These are phyloP conservation scores for Ochetophila trinervis DNA, from an alignment of 306 rosid genomes.

Conservation along the genomic window DNA sequence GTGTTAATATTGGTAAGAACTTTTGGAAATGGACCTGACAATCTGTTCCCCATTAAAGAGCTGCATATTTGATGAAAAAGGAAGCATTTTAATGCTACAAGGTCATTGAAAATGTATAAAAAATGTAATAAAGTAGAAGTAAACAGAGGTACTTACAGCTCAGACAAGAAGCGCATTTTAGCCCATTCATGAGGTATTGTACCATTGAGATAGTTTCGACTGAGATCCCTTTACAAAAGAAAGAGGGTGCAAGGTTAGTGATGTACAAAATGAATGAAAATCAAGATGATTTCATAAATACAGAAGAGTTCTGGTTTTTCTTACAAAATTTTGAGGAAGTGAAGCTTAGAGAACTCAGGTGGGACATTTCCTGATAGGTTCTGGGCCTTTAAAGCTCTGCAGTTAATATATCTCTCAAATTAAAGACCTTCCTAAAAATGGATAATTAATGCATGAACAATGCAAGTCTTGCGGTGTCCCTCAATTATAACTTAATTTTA, in stretches of 20 bases:
- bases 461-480: background rate
- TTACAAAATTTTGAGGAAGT: constrained; percentile 56
- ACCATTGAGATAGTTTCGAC: constrained; percentile 68
- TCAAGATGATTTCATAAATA: constrained; percentile 10
- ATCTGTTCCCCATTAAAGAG: constrained; percentile 75
- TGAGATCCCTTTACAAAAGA: constrained; percentile 56
- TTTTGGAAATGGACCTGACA: constrained; percentile 89
- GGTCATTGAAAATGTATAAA: constrained; percentile 8
- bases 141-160: constrained; percentile 51
- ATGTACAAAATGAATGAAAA: background rate
- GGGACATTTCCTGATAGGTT: constrained; percentile 71
- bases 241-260: constrained; percentile 24
- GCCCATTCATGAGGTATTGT: constrained; percentile 72
- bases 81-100: constrained; percentile 3
- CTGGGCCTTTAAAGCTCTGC: constrained; percentile 75
- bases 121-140: constrained; percentile 21
- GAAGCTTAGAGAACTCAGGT: constrained; percentile 80
- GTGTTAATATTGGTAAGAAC: constrained; percentile 76
- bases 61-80: constrained; percentile 49
- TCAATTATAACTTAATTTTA: too few relatives aligned
- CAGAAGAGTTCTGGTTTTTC: constrained; percentile 24
- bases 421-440: background rate
- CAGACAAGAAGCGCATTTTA: constrained; percentile 50
- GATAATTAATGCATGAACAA: background rate
- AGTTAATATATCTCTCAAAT: constrained; percentile 9